phyloP scores from a whole-genome alignment of 441 rosid species.

The Geranium incanum region DNA sequence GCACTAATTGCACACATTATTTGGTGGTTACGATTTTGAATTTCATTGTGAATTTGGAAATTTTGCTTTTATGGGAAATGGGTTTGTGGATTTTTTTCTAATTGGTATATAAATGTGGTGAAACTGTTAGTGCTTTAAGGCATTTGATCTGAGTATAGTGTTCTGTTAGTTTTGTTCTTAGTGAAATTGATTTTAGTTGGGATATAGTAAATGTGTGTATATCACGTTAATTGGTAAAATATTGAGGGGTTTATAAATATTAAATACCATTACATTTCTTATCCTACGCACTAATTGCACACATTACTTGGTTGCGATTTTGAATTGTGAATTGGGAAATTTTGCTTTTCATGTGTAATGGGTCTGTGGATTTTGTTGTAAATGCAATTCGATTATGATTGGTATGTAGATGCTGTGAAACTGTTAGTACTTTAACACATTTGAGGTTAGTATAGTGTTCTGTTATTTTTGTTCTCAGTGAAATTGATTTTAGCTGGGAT shows the following conservation, averaged over 20 bases:
- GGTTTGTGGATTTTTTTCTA: not conserved
- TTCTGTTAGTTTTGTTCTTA: not conserved
- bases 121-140: not conserved
- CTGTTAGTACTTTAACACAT: not conserved
- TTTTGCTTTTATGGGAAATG: not conserved
- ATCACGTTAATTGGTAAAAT: not conserved
- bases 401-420: not conserved
- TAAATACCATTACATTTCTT: constrained; percentile 13
- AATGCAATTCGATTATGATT: not conserved
- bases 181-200: not conserved
- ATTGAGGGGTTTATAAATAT: not conserved
- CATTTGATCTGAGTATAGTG: not conserved
- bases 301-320: not conserved
- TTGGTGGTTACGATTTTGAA: not conserved
- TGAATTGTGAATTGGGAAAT: constrained; percentile 1
- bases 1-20: not conserved
- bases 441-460: not conserved
- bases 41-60: not conserved
- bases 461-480: not conserved
- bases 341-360: not conserved
- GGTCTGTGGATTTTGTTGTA: not conserved
- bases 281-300: not conserved
- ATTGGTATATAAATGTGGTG: not conserved
- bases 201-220: not conserved
- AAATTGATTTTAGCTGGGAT: not conserved